Percentiles rank a stretch among this genome's conserved stretches.
phyloP scores from a whole-genome alignment of 2,329 filamentous ascomycete species.

The Botrytis galanthina region DNA sequence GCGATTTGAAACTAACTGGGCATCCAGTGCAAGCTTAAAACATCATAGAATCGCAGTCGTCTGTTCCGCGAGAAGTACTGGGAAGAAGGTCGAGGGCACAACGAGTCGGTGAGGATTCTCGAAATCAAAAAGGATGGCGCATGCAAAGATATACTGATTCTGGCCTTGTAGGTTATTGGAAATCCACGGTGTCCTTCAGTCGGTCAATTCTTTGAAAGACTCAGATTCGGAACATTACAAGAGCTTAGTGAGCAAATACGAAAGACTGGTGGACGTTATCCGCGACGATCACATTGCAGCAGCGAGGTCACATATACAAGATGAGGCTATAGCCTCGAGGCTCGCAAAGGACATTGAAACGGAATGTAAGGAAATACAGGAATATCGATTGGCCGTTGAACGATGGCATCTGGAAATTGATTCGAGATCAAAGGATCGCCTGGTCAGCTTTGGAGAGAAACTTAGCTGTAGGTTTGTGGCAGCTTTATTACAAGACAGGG shows the following conservation, averaged over 20 bases:
- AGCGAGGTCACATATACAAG: slow-evolving; percentile 60
- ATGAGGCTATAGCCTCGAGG: slow-evolving; percentile 53
- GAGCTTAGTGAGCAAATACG: slow-evolving; percentile 60
- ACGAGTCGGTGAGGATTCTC: slow-evolving; percentile 75
- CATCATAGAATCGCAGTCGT: slow-evolving; percentile 83
- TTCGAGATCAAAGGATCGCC: slow-evolving; percentile 75
- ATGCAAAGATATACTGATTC: neutral
- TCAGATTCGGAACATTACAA: slow-evolving; percentile 52
- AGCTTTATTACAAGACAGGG: slow-evolving; percentile 72
- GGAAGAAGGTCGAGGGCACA: slow-evolving; percentile 91
- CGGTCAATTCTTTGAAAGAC: slow-evolving; percentile 52
- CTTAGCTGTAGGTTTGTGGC: slow-evolving; percentile 91
- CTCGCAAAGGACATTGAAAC: slow-evolving; percentile 67
- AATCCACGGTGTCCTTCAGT: slow-evolving; percentile 56
- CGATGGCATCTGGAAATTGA: slow-evolving; percentile 73
- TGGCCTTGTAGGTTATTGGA: slow-evolving; percentile 47
- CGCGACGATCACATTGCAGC: slow-evolving; percentile 77
- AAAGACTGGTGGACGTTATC: slow-evolving; percentile 75
- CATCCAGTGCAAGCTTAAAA: slow-evolving; percentile 55
- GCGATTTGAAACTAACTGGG: slow-evolving; percentile 18
- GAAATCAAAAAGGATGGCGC: neutral
- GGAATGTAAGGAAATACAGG: slow-evolving; percentile 78
- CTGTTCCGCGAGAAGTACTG: slow-evolving; percentile 91
- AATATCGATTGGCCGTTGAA: slow-evolving; percentile 65
- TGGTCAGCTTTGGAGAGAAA: slow-evolving; percentile 95